A percentile compares a stretch with the other conserved stretches of the same genome.
These are phyloP conservation scores for Pestalotiopsis sp. DNA, from an alignment of 2,329 filamentous ascomycete genomes.

Conservation along the genomic window DNA sequence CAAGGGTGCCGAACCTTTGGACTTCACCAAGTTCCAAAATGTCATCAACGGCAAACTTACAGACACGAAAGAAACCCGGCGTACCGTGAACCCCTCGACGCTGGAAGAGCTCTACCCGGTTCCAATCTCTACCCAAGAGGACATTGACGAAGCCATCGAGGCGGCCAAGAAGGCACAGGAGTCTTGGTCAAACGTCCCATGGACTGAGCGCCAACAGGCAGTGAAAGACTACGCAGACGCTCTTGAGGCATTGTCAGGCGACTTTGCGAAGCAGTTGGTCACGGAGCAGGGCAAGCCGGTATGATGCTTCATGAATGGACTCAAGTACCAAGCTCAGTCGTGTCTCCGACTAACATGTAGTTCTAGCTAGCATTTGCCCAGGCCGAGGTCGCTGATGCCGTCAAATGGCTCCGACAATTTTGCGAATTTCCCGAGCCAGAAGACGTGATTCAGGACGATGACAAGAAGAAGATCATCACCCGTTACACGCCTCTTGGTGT, in stretches of 20 bases:
- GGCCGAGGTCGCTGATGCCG: constrained; percentile 14
- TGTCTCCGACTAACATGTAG: background rate
- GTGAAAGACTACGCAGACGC: constrained; percentile 23
- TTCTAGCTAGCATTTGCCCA: constrained; percentile 26
- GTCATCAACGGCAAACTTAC: constrained; percentile 52
- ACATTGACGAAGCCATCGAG: constrained; percentile 52
- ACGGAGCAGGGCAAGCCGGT: constrained; percentile 23
- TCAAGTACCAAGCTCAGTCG: no score
- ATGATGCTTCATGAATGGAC: background rate
- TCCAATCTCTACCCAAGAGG: constrained; percentile 48
- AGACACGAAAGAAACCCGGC: constrained; percentile 44
- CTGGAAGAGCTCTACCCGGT: constrained; percentile 51
- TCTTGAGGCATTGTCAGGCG: constrained; percentile 16
- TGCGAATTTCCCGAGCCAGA: constrained; percentile 33
- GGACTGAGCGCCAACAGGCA: constrained; percentile 31
- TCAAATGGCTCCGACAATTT: background rate
- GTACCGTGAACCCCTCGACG: constrained; percentile 54
- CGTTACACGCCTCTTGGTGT: constrained; percentile 51
- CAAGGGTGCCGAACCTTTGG: constrained; percentile 1
- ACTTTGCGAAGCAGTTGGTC: constrained; percentile 17
- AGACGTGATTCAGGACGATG: constrained; percentile 45
- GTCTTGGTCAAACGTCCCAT: constrained; percentile 42
- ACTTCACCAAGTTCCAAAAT: constrained; percentile 49
- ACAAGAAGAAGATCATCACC: constrained; percentile 41
- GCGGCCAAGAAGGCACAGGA: constrained; percentile 50